Evolutionary conservation across 352 stramenopile species (phyloP).

Genomic region (Globisporangium spiculum): DNA sequence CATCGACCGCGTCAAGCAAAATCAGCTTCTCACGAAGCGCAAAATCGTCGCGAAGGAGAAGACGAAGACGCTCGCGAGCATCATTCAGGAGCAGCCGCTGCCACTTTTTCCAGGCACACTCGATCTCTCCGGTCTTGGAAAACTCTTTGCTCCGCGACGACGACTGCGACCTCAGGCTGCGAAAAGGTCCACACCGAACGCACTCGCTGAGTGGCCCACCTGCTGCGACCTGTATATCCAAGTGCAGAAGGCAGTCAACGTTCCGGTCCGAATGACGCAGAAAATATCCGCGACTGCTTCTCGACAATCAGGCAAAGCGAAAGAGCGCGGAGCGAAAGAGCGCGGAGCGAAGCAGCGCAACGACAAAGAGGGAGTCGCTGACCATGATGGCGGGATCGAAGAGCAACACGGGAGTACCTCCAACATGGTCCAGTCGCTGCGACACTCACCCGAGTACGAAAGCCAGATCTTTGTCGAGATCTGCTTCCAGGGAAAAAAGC

Average conservation of each 20-base stretch:
- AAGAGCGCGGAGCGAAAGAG: conserved; percentile 2
- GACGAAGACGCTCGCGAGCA: conserved; percentile 43
- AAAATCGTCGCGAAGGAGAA: conserved; percentile 14
- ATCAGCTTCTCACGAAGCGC: conserved; percentile 20
- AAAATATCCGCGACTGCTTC: conserved; percentile 11
- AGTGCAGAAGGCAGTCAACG: conserved; percentile 72
- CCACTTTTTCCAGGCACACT: conserved; percentile 72
- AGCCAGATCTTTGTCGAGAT: conserved; percentile 80
- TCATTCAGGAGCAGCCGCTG: conserved; percentile 84
- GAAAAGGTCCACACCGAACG: conserved; percentile 20
- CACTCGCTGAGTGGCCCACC: conserved; percentile 50
- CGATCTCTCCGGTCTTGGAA: conserved; percentile 52
- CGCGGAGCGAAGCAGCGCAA: not conserved
- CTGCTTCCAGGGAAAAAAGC: conserved; percentile 76
- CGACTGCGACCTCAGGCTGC: conserved; percentile 48
- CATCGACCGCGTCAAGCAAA: conserved; percentile 45
- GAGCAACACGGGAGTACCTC: not conserved
- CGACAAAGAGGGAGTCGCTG: not conserved
- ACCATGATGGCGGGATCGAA: not conserved
- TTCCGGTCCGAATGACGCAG: conserved; percentile 53
- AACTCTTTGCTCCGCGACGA: conserved; percentile 51
- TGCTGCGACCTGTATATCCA: conserved; percentile 82
- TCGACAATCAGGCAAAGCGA: not conserved
- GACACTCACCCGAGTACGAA: conserved; percentile 15
- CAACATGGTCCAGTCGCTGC: not conserved